Conservation (phyloP, 108 stramenopile species). For the Nitzschia palea region DNA sequence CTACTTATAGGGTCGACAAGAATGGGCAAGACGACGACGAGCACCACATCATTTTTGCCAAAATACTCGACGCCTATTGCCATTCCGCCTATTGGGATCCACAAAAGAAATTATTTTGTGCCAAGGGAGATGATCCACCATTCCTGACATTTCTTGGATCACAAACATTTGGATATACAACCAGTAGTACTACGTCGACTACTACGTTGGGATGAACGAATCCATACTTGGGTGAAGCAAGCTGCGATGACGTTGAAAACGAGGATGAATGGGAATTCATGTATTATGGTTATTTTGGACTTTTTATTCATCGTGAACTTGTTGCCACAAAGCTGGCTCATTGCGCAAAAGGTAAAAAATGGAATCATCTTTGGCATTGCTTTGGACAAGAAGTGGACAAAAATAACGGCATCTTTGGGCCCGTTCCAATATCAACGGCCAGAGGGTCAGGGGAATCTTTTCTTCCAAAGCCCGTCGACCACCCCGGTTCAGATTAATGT, state of each 20-base stretch:
- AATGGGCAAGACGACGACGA: slow-evolving; percentile 41
- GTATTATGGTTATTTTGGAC: neutral
- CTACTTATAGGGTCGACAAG: slow-evolving; percentile 1
- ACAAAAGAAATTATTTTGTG: slow-evolving; percentile 50
- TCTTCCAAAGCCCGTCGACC: slow-evolving; percentile 6
- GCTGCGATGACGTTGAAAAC: too few species aligned
- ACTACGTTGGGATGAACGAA: too few species aligned
- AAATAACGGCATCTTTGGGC: neutral
- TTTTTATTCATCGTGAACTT: neutral
- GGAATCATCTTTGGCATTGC: neutral
- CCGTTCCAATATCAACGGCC: slow-evolving; percentile 18
- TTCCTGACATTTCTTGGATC: slow-evolving; percentile 74
- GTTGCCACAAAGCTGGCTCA: slow-evolving; percentile 1
- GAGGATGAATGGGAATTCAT: neutral
- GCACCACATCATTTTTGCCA: slow-evolving; percentile 53
- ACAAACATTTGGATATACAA: slow-evolving; percentile 62
- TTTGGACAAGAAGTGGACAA: neutral
- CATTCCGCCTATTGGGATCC: slow-evolving; percentile 57
- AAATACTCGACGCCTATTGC: slow-evolving; percentile 53
- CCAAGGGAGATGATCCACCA: slow-evolving; percentile 35
- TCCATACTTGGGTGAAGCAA: too few species aligned
- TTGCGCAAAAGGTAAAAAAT: neutral
- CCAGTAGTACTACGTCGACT: too few species aligned
- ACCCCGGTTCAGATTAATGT: slow-evolving; percentile 11
- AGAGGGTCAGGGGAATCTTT: slow-evolving; percentile 1